A percentile compares a stretch with the other conserved stretches of the same genome.
phyloP scores from a whole-genome alignment of 768 basidiomycete species.

The Suillus luteus region DNA sequence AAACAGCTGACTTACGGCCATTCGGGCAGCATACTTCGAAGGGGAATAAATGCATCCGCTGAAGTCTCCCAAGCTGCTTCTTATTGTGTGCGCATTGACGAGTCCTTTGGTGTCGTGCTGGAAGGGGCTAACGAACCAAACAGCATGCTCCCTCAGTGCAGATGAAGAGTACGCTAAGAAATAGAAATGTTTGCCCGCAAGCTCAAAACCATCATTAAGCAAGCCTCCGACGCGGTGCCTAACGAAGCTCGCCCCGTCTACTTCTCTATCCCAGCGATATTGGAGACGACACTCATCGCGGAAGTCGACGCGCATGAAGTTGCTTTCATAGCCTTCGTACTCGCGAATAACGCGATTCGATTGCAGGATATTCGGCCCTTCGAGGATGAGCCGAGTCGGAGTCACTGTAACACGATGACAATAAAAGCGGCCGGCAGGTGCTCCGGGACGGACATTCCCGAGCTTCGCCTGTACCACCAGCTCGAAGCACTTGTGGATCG shows the following conservation, averaged over 20 bases:
- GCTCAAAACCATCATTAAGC: constrained; percentile 63
- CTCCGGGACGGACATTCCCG: constrained; percentile 19
- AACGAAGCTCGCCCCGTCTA: constrained; percentile 60
- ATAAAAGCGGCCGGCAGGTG: constrained; percentile 48
- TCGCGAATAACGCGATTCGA: constrained; percentile 80
- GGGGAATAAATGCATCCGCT: constrained; percentile 55
- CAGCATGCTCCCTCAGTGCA: constrained; percentile 74
- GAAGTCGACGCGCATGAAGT: constrained; percentile 83
- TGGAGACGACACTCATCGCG: constrained; percentile 80
- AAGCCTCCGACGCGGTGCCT: constrained; percentile 57
- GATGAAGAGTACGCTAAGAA: constrained; percentile 85
- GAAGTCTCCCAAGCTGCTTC: constrained; percentile 70
- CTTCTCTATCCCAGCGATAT: constrained; percentile 69
- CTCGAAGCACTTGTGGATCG: constrained; percentile 48
- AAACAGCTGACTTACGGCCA: constrained; percentile 43
- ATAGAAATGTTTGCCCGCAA: constrained; percentile 73
- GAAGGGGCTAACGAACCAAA: constrained; percentile 81
- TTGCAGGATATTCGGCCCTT: constrained; percentile 75
- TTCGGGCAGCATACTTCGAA: constrained; percentile 80
- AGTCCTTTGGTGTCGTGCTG: constrained; percentile 40
- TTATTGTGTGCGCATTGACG: constrained; percentile 61
- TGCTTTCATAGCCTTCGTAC: constrained; percentile 58
- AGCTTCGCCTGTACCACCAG: constrained; percentile 30
- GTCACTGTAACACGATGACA: constrained; percentile 79
- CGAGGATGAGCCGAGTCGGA: constrained; percentile 70